Base-by-base conservation (phyloP, 2,329 filamentous ascomycete species). In the Fusarium tupiense region DNA sequence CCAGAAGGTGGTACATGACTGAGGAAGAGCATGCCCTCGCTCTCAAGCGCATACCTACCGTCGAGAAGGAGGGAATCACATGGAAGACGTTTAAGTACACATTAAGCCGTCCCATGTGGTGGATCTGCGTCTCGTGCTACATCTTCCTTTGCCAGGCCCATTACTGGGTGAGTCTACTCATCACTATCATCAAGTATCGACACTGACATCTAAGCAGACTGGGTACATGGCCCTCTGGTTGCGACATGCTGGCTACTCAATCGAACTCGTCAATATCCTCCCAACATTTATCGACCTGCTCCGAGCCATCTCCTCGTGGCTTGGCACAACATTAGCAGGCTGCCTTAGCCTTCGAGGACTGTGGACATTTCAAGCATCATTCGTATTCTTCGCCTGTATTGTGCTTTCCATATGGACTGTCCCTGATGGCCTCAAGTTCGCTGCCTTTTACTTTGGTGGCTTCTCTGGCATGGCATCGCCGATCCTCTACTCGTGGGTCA, bases 381-480 rank as follows among this genome's bases (percentile, higher is more conserved):
- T 66, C 3, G 64, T 66, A 0, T 66, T 66, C 4, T 66, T 66
- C 3, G 40, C 64, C 3, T 66, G 64, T 0, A 66, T 66, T 2
- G 40, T 65, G 0, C 3, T 66, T 0, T 58, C 64, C 0, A 19
- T 66, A 17, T 65, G 61, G 64, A 31, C 35, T 2, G 49, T 65
- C 5, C 64, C 64, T 0, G 61, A 66, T 31, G 64, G 49, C 0
- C 22, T 66, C 0, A 66, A 66, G 8, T 66, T 66, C 2, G 35
- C 17, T 0, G 61, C 64, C 0, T 66, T 66, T 11, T 66, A 66
- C 10, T 66, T 66, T 6, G 64, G 49, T n/a, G 64, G 61, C 3
- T 58, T 66, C 1, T 66, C 64, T 2, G 61, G 64, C 37, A 66
- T 66, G 64, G 49, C 64, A 0, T 66, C 64, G 1, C 64, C 64